phyloP scores from a whole-genome alignment of 371 early-diverging fungal species.

The Mycotypha africana region DNA sequence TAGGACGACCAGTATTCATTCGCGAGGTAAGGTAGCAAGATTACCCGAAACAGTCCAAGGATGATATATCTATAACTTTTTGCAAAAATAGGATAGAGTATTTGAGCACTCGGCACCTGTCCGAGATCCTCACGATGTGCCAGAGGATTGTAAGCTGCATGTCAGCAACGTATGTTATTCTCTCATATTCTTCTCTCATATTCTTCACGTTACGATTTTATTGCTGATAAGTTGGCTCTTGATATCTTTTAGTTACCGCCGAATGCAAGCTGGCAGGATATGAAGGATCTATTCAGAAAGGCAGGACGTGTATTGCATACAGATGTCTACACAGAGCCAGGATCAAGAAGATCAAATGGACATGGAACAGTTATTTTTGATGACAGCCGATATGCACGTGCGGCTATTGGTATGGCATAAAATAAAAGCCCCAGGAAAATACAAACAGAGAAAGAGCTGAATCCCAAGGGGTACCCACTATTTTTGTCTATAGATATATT shows the following conservation, averaged over 20 bases:
- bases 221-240: too few species aligned
- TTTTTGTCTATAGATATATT: constrained; percentile 43
- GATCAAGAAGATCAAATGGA: constrained; percentile 60
- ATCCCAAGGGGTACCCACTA: neutral
- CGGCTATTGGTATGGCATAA: constrained; percentile 54
- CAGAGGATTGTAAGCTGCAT: constrained; percentile 57
- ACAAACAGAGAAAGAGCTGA: too few species aligned
- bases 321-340: constrained; percentile 64
- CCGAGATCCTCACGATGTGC: constrained; percentile 41
- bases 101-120: constrained; percentile 37
- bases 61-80: neutral
- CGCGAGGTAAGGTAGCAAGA: constrained; percentile 46
- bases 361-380: constrained; percentile 73
- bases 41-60: too few species aligned
- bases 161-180: constrained; percentile 56
- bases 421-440: neutral
- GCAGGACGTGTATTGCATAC: constrained; percentile 70
- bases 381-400: constrained; percentile 61
- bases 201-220: too few species aligned
- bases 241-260: constrained; percentile 75
- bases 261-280: constrained; percentile 74
- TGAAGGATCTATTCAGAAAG: constrained; percentile 77
- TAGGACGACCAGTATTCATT: constrained; percentile 78
- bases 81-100: constrained; percentile 48
- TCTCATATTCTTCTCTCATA: too few species aligned